phyloP scores from a whole-genome alignment of 495 filamentous ascomycete species.

The Penicillium samsonianum region DNA sequence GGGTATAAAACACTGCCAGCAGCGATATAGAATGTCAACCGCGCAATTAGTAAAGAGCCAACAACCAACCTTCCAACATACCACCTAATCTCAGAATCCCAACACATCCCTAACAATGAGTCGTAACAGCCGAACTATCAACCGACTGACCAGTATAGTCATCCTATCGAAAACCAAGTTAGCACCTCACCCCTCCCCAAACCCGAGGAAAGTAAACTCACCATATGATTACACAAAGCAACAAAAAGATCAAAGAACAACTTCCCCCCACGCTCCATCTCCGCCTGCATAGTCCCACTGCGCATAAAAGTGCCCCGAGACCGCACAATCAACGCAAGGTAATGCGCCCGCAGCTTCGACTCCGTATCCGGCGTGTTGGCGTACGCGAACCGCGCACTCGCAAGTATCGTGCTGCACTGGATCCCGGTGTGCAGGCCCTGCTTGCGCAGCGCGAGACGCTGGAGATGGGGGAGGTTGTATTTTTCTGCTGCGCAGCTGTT shows the following conservation, averaged over 20 bases:
- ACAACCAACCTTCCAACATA: neutral
- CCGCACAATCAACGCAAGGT: conserved; percentile 87
- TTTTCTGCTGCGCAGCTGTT: conserved; percentile 72
- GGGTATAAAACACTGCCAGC: conserved; percentile 24
- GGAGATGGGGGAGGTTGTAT: conserved; percentile 78
- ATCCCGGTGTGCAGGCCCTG: conserved; percentile 82
- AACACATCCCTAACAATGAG: conserved; percentile 10
- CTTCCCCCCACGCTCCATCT: conserved; percentile 85
- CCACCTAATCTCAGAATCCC: neutral
- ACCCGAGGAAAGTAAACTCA: conserved; percentile 29
- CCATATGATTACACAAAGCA: conserved; percentile 88
- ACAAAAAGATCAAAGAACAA: conserved; percentile 95
- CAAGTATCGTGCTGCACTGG: conserved; percentile 78
- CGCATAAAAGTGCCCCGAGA: conserved; percentile 83
- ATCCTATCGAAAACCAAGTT: conserved; percentile 32
- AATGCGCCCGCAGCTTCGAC: conserved; percentile 86
- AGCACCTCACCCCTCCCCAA: conserved; percentile 9
- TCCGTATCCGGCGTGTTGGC: conserved; percentile 85
- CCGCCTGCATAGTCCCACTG: conserved; percentile 94
- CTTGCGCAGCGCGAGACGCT: conserved; percentile 80
- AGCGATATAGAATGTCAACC: conserved; percentile 4
- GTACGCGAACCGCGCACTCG: conserved; percentile 84
- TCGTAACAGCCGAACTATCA: conserved; percentile 21
- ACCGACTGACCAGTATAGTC: conserved; percentile 25
- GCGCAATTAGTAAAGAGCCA: neutral